phyloP scores from a whole-genome alignment of 768 basidiomycete species.

The Lactifluus volemus region DNA sequence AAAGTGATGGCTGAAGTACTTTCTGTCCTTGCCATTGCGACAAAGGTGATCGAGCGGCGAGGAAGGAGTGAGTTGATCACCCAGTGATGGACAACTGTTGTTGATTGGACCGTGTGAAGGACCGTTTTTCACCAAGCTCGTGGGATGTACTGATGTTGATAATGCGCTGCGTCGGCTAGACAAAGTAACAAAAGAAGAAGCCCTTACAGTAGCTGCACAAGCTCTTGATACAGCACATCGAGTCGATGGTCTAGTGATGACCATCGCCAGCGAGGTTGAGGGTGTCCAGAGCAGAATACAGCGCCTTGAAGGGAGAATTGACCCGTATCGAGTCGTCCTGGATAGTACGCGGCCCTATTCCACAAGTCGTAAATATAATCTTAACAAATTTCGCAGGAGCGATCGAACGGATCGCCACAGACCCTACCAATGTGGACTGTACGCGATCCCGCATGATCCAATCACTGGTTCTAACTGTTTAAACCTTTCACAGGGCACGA shows the following conservation, averaged over 20 bases:
- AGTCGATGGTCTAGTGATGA: background rate
- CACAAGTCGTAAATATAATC: background rate
- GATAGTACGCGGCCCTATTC: background rate
- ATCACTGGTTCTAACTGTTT: background rate
- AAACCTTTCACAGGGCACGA: background rate
- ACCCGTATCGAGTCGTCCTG: too few relatives aligned
- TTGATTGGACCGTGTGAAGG: background rate
- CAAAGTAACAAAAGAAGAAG: too few relatives aligned
- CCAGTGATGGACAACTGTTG: too few relatives aligned
- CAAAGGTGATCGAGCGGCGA: background rate
- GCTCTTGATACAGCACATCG: background rate
- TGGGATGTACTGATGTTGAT: too few relatives aligned
- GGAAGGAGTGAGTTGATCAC: background rate
- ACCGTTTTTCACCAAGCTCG: background rate
- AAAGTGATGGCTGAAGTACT: background rate
- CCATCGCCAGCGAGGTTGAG: background rate
- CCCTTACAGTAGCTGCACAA: background rate
- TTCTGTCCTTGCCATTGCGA: too few relatives aligned
- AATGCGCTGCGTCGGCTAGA: too few relatives aligned
- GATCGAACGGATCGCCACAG: background rate
- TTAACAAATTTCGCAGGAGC: background rate
- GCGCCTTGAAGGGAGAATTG: background rate
- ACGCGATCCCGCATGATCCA: background rate
- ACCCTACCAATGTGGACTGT: background rate
- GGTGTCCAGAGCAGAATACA: background rate